Base-by-base conservation (phyloP, 1,139 yeast genomes). In the Petasospora fabianii region DNA sequence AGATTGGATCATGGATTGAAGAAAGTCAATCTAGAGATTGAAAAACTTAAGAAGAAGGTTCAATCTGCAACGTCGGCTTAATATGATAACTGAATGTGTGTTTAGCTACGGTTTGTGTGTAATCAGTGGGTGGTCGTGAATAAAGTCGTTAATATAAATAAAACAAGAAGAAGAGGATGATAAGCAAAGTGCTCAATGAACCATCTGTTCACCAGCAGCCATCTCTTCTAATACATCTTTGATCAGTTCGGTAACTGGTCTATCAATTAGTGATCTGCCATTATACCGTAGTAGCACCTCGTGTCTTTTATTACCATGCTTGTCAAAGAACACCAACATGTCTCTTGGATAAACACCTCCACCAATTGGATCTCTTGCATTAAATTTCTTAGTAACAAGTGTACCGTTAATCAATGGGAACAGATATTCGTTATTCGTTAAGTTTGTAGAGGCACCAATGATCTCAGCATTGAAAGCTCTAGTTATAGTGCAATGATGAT, bases 1-100 rank as follows among this genome's bases (percentile, higher is more conserved):
- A 68, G 95, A 42, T 66, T 86, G 39, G 79, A 81, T 15, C 70
- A 77, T 16, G 94, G 85, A 20, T 65, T 81, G 8, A 75, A 73
- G 28, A 76, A 76, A 42, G 81, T 90, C 3, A 71, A 71, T 41
- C 68, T 68, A 36, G 83, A 79, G 55, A 71, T 77, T 22, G 79
- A 75, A 42, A 65, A 62, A 36, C 73, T 75, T 46, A 65, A 75
- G 40, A 64, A 66, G 41, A 73, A 74, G 47, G 73, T 79, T n/a
- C n/a, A n/a, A n/a, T n/a, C n/a, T n/a, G n/a, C n/a, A n/a, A n/a
- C n/a, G n/a, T n/a, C n/a, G 16, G 28, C 10, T 5, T 26, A 14
- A 26, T 13, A 20, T n/a, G n/a, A n/a, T n/a, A n/a, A n/a, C n/a
- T 20, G 27, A 21, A 30, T 30, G 19, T 13, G 5, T 27, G 14